phyloP scores from a whole-genome alignment of 768 basidiomycete genomes.

The Termitomyces sp. region DNA sequence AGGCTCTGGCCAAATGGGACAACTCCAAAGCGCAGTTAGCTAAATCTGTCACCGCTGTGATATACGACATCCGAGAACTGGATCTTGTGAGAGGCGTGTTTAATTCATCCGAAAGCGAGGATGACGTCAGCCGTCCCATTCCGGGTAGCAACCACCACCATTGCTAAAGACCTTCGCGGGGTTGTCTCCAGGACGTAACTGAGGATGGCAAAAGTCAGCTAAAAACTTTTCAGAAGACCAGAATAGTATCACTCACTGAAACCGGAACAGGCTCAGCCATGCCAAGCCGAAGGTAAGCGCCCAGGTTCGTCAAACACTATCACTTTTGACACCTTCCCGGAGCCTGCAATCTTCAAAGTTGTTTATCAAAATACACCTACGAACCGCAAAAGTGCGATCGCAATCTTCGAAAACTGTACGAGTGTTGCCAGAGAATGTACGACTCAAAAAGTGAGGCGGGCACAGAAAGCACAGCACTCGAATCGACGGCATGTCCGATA shows the following conservation, averaged over 20 bases:
- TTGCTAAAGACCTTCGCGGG: not conserved
- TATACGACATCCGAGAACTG: too few species aligned
- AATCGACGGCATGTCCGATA: conserved; percentile 15
- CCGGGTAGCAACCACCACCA: not conserved
- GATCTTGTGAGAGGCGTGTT: too few species aligned
- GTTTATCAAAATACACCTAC: conserved; percentile 12
- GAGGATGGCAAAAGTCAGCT: not conserved
- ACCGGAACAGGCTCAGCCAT: not conserved
- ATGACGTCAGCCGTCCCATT: not conserved
- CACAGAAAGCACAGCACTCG: not conserved
- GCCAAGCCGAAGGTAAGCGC: not conserved
- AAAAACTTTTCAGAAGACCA: not conserved
- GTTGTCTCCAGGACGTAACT: not conserved
- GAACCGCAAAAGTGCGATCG: conserved; percentile 12
- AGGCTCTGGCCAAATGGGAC: too few species aligned
- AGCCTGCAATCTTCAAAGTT: conserved; percentile 16
- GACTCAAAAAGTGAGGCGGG: not conserved
- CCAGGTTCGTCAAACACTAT: not conserved
- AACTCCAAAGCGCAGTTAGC: too few species aligned
- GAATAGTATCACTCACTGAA: not conserved
- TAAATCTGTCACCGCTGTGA: too few species aligned
- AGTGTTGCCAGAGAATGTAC: conserved; percentile 16
- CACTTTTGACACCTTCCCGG: not conserved
- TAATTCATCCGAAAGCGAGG: too few species aligned
- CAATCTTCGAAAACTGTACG: conserved; percentile 11